Conservation (phyloP, 179 eudicot genomes). For the Vitellaria paradoxa region DNA sequence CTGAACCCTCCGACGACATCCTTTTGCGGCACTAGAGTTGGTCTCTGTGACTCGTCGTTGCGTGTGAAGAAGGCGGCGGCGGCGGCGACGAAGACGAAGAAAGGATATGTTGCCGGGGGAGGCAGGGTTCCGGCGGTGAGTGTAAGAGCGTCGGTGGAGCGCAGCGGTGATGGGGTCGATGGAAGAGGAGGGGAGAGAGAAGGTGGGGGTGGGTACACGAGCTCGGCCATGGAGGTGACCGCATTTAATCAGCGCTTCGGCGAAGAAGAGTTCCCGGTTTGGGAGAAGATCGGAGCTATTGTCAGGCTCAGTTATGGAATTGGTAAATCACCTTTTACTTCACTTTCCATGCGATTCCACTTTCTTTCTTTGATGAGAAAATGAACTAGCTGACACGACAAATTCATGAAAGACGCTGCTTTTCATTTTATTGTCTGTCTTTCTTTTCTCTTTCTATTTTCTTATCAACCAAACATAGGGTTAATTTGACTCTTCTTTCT, state of each 20-base stretch:
- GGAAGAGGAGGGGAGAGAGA: slow-evolving; percentile 34
- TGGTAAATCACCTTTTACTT: slow-evolving; percentile 33
- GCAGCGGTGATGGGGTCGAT: slow-evolving; percentile 44
- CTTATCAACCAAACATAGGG: neutral
- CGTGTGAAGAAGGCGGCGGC: slow-evolving; percentile 19
- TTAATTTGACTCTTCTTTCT: neutral
- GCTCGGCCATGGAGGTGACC: slow-evolving; percentile 88
- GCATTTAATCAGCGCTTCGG: slow-evolving; percentile 71
- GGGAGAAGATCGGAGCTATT: slow-evolving; percentile 94
- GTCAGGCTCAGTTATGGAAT: slow-evolving; percentile 91
- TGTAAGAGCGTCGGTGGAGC: slow-evolving; percentile 41
- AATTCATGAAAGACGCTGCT: neutral
- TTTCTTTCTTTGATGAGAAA: neutral
- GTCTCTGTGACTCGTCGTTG: slow-evolving; percentile 14
- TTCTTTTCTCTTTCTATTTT: neutral
- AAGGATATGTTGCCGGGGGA: slow-evolving; percentile 7
- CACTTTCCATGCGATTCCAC: neutral
- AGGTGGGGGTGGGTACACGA: slow-evolving; percentile 37
- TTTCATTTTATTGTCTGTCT: neutral
- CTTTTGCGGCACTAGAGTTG: slow-evolving; percentile 25
- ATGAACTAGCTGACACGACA: neutral
- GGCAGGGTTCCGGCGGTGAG: slow-evolving; percentile 23
- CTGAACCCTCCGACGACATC: slow-evolving; percentile 54
- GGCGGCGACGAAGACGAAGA: slow-evolving; percentile 16
- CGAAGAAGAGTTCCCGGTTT: slow-evolving; percentile 69